Percentiles rank a stretch among this genome's conserved stretches.
phyloP scores from a whole-genome alignment of 805 yeast genomes.

The Ogataea paraovalis region DNA sequence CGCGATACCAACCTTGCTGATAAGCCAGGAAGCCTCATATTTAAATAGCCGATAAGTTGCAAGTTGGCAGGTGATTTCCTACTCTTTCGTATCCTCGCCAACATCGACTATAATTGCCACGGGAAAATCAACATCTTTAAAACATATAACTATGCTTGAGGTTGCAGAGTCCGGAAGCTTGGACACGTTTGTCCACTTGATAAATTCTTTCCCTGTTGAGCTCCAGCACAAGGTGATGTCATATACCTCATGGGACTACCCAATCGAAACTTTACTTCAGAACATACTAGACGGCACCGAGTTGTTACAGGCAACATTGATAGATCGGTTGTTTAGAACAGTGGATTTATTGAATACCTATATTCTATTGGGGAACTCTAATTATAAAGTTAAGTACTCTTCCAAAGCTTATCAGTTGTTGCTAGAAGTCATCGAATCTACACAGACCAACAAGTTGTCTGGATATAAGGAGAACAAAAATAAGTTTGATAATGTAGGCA shows the following conservation, averaged over 20 bases:
- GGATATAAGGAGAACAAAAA: background rate
- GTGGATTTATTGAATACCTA: background rate
- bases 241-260: background rate
- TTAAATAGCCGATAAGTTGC: background rate
- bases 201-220: background rate
- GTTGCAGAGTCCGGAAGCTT: background rate
- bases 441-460: background rate
- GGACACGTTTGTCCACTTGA: background rate
- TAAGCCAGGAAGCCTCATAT: too few relatives aligned
- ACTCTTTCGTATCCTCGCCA: too few relatives aligned
- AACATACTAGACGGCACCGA: background rate
- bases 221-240: conserved; percentile 1
- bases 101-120: too few relatives aligned
- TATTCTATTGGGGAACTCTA: background rate
- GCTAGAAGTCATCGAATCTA: background rate
- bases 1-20: too few relatives aligned
- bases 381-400: background rate
- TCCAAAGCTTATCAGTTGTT: background rate
- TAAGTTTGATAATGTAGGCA: too few relatives aligned
- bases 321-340: background rate
- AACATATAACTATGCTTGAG: background rate
- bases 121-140: background rate
- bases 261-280: background rate
- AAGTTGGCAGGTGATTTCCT: background rate
- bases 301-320: background rate